phyloP scores from a whole-genome alignment of 2,329 filamentous ascomycete genomes.

The Tolypocladium nubicola region DNA sequence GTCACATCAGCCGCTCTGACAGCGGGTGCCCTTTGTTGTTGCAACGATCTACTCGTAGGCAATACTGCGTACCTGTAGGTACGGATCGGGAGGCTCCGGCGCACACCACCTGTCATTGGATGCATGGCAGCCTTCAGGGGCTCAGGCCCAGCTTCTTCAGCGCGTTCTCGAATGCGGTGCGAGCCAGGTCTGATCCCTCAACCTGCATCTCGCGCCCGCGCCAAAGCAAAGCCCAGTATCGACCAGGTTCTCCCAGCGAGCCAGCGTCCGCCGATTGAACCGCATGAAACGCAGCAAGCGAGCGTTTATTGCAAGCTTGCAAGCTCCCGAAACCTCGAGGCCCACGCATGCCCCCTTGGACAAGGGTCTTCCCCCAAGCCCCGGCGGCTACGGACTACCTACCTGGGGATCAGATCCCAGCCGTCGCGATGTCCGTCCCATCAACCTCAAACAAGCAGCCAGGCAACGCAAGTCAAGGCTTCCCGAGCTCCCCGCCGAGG shows the following conservation, averaged over 20 bases:
- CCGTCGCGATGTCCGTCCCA: constrained; percentile 22
- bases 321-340: not conserved
- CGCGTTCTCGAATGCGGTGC: not conserved
- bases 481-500: not conserved
- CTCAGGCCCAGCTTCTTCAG: not conserved
- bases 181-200: not conserved
- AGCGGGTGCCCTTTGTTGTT: not conserved
- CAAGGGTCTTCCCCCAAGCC: not conserved
- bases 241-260: not conserved
- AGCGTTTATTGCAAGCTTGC: not conserved
- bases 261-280: not conserved
- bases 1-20: not conserved
- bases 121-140: not conserved
- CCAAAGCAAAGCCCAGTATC: not conserved
- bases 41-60: too few species aligned
- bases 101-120: not conserved
- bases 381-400: not conserved
- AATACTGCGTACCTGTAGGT: too few species aligned
- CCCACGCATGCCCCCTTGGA: not conserved
- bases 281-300: not conserved
- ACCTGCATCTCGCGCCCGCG: not conserved
- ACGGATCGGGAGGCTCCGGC: too few species aligned
- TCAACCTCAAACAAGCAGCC: constrained; percentile 39
- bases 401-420: constrained; percentile 30
- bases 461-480: not conserved